These are phyloP conservation scores for Suhomyces tanzawaensis DNA, from an alignment of 805 yeast genomes.

Conservation along the genomic window DNA sequence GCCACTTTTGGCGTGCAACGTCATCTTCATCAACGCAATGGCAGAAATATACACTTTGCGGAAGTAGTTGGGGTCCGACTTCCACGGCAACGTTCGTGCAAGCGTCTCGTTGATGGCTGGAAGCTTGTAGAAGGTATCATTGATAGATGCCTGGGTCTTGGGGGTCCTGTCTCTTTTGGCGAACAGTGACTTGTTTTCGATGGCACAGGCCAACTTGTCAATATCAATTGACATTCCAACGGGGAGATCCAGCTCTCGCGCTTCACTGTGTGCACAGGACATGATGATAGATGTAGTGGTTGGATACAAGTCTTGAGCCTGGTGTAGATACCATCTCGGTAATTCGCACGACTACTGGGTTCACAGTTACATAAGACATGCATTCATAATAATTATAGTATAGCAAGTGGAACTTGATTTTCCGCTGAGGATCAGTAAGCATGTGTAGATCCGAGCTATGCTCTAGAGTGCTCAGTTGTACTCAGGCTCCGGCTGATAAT, in stretches of 20 bases:
- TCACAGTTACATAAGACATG: too few species aligned
- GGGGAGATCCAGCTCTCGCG: background rate
- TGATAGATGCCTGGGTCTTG: conserved; percentile 79
- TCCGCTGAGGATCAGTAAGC: too few species aligned
- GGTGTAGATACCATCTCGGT: too few species aligned
- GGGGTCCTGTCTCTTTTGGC: conserved; percentile 8
- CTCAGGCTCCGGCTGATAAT: conserved; percentile 7
- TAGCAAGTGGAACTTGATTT: too few species aligned
- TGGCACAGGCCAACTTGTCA: conserved; percentile 3
- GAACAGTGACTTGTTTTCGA: background rate
- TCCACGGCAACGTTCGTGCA: conserved; percentile 48
- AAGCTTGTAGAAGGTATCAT: conserved; percentile 4
- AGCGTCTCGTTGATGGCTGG: conserved; percentile 12
- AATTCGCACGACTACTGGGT: too few species aligned
- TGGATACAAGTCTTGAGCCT: too few species aligned
- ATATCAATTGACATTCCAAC: background rate
- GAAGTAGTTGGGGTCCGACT: conserved; percentile 56
- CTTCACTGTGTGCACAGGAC: background rate
- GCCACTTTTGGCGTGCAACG: conserved; percentile 77
- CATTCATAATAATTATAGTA: too few species aligned
- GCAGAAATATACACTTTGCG: conserved; percentile 62
- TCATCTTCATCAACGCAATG: conserved; percentile 71
- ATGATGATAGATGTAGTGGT: too few species aligned
- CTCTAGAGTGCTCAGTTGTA: too few species aligned
- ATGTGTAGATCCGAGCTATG: too few species aligned